A percentile compares a stretch with the other conserved stretches of the same genome.
These are phyloP conservation scores for Aspergillus ruber DNA, from an alignment of 2,329 filamentous ascomycete species.

Conservation along the genomic window DNA sequence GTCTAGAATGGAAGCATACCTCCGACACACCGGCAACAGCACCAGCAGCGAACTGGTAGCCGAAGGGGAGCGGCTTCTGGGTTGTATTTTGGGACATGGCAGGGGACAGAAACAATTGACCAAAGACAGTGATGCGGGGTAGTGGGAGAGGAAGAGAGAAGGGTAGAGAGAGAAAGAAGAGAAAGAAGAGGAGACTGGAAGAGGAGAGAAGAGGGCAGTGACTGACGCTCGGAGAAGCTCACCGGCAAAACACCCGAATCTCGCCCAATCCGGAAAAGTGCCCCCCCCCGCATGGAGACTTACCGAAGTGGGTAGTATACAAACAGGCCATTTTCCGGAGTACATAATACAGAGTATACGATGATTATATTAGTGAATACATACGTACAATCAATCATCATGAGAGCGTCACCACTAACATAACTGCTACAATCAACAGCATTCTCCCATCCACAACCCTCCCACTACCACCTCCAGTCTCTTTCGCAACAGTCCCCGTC, in stretches of 20 bases:
- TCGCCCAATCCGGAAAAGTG: not conserved
- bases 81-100: conserved; percentile 55
- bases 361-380: no score
- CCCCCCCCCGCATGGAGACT: not conserved
- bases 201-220: conserved; percentile 6
- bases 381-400: no score
- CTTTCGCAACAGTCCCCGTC: conserved; percentile 47
- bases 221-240: not conserved
- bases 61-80: conserved; percentile 76
- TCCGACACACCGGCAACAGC: conserved; percentile 97
- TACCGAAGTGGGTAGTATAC: not conserved
- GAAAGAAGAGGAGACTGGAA: conserved; percentile 2
- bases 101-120: conserved; percentile 17
- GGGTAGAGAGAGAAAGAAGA: conserved; percentile 4
- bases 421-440: conserved; percentile 1
- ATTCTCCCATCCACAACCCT: conserved; percentile 3
- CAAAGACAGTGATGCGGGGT: conserved; percentile 2
- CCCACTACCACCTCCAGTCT: conserved; percentile 16
- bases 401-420: not conserved
- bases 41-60: conserved; percentile 93
- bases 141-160: conserved; percentile 1
- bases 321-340: not conserved
- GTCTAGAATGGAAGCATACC: conserved; percentile 49
- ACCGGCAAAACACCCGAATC: not conserved
- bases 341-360: no score